Evolutionary conservation across 2,329 filamentous ascomycete genomes (phyloP), one percentile per base, ranked within the genome.

Genomic region (Knoxdaviesia capensis): DNA sequence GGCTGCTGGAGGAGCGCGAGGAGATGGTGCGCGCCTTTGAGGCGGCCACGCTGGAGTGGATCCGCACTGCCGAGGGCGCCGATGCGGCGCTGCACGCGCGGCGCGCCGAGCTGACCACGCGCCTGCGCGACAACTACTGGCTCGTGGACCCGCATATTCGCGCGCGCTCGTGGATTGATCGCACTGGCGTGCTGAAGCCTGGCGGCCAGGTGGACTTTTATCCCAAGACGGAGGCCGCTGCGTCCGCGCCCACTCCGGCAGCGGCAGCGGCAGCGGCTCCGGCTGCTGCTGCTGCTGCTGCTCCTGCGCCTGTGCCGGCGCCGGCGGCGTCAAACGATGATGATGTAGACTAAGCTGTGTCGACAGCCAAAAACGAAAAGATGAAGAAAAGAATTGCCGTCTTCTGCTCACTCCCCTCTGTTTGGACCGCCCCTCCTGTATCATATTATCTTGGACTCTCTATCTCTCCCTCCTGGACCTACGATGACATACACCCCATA

Each of bases 81-180:
- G 47, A 70, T 48, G 61, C 60, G 41, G 56, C 63, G 6, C 55
- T 72, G 41, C 70, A 73, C 54, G 60, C 62, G 39, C 69, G 73
- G 56, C 66, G 85, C 43, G 63, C 73, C 34, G 59, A 63, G 3
- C 52, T 90, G 31, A 77, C 81, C 2, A 66, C 66, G 41, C 61
- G 71, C 47, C 54, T 96, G 50, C 68, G 68, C 46, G 66, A 69
- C 39, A 82, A 82, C 50, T 98, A 96, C 62, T 98, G 90, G 88
- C 68, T 69, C 35, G 59, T 94, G 41, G 90, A 98, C 60, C 85
- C 85, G 0, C 93, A 88, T 56, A 56, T 96, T 31, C 69, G 90
- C 35, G 84, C 87, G 8, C 70, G 79, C 52, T 81, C 77, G n/a
- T 60, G 84, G 46, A 94, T 94, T 51, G 90, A 98, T 57, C 73